Evolutionary conservation across 1,284 basidiomycete species (phyloP), one percentile per base, ranked within the genome.

Genomic region (Marasmius sp.): DNA sequence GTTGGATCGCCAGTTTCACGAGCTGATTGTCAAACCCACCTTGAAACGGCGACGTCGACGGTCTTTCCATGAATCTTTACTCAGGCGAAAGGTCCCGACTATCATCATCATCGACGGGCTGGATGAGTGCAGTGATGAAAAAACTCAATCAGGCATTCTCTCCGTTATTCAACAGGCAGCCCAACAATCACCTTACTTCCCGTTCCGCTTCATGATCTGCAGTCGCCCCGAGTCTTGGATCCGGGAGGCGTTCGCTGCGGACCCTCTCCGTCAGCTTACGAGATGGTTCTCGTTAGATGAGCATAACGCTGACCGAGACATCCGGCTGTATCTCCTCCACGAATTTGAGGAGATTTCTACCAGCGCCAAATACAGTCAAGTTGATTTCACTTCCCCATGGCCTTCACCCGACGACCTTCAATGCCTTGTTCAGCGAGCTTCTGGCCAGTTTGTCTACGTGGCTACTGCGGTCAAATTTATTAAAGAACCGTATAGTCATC

Each of bases 401-500:
- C 61, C 64, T n/a, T 38, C 61, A 6, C 22, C 20, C 7, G 36
- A 41, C 11, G 20, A 39, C 6, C 27, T 65, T 7, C 39, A 57
- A 14, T 38, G 39, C 27, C 48, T 65, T 6, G 53, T 58, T n/a
- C 11, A 49, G 5, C 52, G 41, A 48, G 37, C 64, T 20, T 59
- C 61, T 18, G 61, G 61, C 0, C 52, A 60, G 22, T 65, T 65
- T 48, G 62, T 65, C 34, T 65, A 57, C 37, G 57, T 58, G 33
- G 50, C 58, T 14, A 65, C 64, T 12, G 58, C 57, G 6, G n/a
- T 62, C 6, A 62, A 62, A 36, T 65, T 57, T 22, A 41, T 65
- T 33, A 41, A 48, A 14, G 50, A 59, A 9, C 47, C 49, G 27
- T n/a, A 41, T 41, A 16, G 22, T 6, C 22, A 53, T 39, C 63